Evolutionary conservation across 805 yeast genomes (phyloP).

Genomic region (Scheffersomyces spartinae): DNA sequence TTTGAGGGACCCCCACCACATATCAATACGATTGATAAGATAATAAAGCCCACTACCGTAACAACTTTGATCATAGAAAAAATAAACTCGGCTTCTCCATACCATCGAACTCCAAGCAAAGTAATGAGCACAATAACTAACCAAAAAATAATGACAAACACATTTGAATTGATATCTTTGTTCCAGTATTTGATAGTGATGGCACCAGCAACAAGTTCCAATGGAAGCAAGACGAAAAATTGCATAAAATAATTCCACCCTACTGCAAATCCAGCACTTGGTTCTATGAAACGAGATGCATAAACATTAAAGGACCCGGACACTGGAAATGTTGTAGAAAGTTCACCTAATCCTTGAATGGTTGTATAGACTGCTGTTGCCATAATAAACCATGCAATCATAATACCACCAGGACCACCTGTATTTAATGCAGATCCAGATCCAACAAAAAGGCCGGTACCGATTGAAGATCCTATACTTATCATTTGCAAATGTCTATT

Average conservation of each 20-base stretch:
- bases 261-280: constrained; percentile 12
- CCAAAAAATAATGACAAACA: constrained; percentile 26
- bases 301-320: constrained; percentile 50
- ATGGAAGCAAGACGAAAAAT: constrained; percentile 20
- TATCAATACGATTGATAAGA: constrained; percentile 20
- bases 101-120: constrained; percentile 21
- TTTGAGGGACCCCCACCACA: constrained; percentile 27
- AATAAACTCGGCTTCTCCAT: constrained; percentile 25
- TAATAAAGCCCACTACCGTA: constrained; percentile 23
- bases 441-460: constrained; percentile 32
- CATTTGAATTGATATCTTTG: constrained; percentile 20
- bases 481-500: constrained; percentile 30
- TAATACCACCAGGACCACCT: constrained; percentile 30
- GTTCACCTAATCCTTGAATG: constrained; percentile 33
- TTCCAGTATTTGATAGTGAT: constrained; percentile 27
- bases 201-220: constrained; percentile 29
- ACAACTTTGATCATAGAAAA: constrained; percentile 20
- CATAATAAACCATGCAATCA: constrained; percentile 27
- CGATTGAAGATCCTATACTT: constrained; percentile 32
- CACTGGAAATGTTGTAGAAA: constrained; percentile 33
- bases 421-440: constrained; percentile 24
- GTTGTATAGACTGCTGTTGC: constrained; percentile 26
- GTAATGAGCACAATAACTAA: constrained; percentile 20
- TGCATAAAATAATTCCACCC: constrained; percentile 22
- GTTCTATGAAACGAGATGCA: constrained; percentile 38